Percentiles rank a stretch among this genome's conserved stretches.
These are phyloP conservation scores for Astrothelium macrocarpum DNA, from an alignment of 495 filamentous ascomycete genomes.

Conservation along the genomic window DNA sequence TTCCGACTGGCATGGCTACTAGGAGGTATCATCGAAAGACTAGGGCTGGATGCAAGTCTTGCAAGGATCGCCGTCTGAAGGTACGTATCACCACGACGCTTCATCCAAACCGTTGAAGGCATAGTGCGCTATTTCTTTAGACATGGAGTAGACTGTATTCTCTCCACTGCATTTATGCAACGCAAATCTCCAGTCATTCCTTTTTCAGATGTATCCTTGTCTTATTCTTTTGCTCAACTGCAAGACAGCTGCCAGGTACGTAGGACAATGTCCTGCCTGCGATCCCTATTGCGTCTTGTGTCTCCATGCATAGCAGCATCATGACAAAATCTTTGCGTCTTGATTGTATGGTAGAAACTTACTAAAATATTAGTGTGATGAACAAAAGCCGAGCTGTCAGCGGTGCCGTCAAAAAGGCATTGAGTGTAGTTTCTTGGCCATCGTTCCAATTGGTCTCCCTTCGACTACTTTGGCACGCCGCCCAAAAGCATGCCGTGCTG, in stretches of 20 bases:
- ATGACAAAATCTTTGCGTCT: too few species aligned
- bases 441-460: slow-evolving; percentile 7
- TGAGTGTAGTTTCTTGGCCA: slow-evolving; percentile 11
- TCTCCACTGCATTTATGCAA: too few species aligned
- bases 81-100: slow-evolving; percentile 11
- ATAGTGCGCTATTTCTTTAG: too few species aligned
- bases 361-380: slow-evolving; percentile 15
- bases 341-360: slow-evolving; percentile 2
- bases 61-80: slow-evolving; percentile 25
- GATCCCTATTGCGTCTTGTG: too few species aligned
- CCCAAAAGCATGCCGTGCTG: neutral
- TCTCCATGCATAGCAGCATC: too few species aligned
- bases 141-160: too few species aligned
- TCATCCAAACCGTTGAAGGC: neutral
- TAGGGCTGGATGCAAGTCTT: slow-evolving; percentile 21
- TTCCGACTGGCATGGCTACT: neutral
- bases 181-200: too few species aligned
- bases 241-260: too few species aligned
- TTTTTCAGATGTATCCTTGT: too few species aligned
- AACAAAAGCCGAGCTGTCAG: slow-evolving; percentile 8
- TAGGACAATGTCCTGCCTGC: too few species aligned
- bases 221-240: too few species aligned
- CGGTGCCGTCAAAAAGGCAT: slow-evolving; percentile 12
- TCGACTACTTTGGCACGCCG: neutral
- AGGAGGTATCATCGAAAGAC: slow-evolving; percentile 14